Evolutionary conservation across 495 filamentous ascomycete species (phyloP).

Genomic region (Letharia lupina): DNA sequence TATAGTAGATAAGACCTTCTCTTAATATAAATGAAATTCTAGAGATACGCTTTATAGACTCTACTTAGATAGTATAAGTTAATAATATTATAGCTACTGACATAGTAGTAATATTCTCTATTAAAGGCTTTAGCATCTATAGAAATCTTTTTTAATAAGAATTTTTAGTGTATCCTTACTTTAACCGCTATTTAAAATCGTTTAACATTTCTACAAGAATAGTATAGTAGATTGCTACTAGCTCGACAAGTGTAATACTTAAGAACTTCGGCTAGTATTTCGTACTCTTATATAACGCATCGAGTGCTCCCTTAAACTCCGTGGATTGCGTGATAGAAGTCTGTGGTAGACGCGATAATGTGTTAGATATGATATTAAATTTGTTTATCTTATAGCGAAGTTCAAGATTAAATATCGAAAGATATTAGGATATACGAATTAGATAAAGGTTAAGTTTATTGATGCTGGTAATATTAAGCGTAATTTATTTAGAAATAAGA

Average conservation of each 20-base stretch:
- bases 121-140: background rate
- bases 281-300: background rate
- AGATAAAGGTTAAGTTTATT: conserved; percentile 10
- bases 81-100: background rate
- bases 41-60: no score
- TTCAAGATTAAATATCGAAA: conserved; percentile 12
- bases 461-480: conserved; percentile 1
- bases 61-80: no score
- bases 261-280: background rate
- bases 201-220: background rate
- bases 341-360: background rate
- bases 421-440: conserved; percentile 1
- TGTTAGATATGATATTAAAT: conserved; percentile 1
- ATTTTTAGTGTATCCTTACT: background rate
- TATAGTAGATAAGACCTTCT: background rate
- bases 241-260: background rate
- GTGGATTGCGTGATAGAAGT: background rate
- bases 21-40: background rate
- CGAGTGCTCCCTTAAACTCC: background rate
- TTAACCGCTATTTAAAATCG: background rate
- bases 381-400: conserved; percentile 12
- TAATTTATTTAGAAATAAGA: conserved; percentile 7
- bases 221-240: background rate
- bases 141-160: background rate
- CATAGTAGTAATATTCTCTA: background rate